These are phyloP conservation scores for Plasmodium gallinaceum DNA, from an alignment of 169 alveolate genomes.

Conservation along the genomic window DNA sequence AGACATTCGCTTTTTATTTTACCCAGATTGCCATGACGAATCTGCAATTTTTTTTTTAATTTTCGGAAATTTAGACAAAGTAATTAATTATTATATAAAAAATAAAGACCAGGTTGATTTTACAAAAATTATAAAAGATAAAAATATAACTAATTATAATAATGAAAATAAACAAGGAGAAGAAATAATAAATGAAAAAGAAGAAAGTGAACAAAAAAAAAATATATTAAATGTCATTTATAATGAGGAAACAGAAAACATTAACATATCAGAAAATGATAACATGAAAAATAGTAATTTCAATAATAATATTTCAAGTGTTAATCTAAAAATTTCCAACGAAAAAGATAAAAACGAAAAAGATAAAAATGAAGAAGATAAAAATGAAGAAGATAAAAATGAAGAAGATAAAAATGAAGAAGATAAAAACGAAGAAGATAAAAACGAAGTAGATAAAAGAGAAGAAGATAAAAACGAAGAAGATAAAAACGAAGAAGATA, in stretches of 20 bases:
- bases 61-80: conserved; percentile 66
- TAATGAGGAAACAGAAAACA: neutral
- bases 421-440: too few relatives aligned
- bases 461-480: too few relatives aligned
- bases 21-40: conserved; percentile 47
- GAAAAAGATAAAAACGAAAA: neutral
- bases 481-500: too few relatives aligned
- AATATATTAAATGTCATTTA: neutral
- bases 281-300: neutral
- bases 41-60: conserved; percentile 70
- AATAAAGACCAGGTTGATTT: conserved; percentile 48
- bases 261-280: neutral
- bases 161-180: neutral
- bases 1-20: conserved; percentile 58
- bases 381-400: neutral
- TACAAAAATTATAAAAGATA: conserved; percentile 6
- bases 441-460: too few relatives aligned
- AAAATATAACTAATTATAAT: neutral
- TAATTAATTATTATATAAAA: conserved; percentile 32
- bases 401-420: neutral
- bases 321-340: too few relatives aligned
- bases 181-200: conserved; percentile 15
- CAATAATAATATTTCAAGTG: too few relatives aligned
- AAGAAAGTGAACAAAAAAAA: neutral
- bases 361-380: too few relatives aligned